Evolutionary conservation across 2,329 filamentous ascomycete genomes (phyloP).

Genomic region (Penicillium sp.): DNA sequence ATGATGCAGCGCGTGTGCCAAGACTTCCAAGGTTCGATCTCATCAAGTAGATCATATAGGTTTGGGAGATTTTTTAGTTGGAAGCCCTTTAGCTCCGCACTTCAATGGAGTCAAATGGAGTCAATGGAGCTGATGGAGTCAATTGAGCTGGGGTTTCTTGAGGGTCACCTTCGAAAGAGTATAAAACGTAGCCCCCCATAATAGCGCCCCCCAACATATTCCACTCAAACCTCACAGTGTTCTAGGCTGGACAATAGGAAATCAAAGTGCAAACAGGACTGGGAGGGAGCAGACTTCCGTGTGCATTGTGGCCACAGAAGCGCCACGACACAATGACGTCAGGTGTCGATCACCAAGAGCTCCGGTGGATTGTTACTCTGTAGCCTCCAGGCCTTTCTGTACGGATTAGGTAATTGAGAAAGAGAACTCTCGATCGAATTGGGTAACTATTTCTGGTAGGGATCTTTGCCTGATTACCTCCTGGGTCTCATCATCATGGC

Average conservation of each 20-base stretch:
- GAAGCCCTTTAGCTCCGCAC: background rate
- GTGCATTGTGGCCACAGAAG: background rate
- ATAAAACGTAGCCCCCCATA: background rate
- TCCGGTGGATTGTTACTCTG: background rate
- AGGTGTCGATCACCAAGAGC: conserved; percentile 2
- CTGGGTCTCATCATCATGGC: conserved; percentile 5
- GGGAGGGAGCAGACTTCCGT: conserved; percentile 7
- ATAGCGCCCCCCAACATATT: background rate
- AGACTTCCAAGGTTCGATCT: conserved; percentile 13
- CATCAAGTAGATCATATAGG: conserved; percentile 10
- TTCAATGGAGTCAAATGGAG: no score
- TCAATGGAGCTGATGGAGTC: background rate
- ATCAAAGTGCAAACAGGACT: background rate
- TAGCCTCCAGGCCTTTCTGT: no score
- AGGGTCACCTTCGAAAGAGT: background rate
- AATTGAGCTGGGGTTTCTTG: background rate
- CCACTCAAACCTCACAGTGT: background rate
- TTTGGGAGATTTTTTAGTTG: conserved; percentile 1
- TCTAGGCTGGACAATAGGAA: background rate
- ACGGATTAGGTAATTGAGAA: background rate
- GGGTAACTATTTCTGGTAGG: background rate
- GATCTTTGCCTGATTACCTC: background rate
- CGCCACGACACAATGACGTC: conserved; percentile 11
- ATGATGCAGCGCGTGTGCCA: conserved; percentile 19
- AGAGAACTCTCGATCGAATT: background rate